Evolutionary conservation across 129 eudicot genomes (phyloP), one percentile per base, ranked within the genome.

Genomic region (Pseudognaphalium luteoalbum): DNA sequence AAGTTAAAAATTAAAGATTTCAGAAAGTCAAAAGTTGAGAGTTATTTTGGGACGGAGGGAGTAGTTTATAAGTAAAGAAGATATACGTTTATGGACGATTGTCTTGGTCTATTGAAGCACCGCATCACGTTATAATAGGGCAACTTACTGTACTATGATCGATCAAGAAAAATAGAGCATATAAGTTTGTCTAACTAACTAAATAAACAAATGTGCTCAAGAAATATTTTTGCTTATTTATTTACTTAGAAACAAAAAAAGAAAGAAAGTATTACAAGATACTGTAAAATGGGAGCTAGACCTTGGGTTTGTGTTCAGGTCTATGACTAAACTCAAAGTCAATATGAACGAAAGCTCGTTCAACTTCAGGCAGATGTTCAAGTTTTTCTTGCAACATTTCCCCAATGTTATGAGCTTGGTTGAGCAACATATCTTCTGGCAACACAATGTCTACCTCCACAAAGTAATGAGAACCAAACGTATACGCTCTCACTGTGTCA

Each of bases 381-480:
- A 94, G 91, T 67, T 94, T 94, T 78, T 91, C 97, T 83, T 94
- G 98, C 11, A 94, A 79, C 8, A 88, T 84, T 68, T 94, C 98
- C 0, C 98, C 98, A 51, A 94, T 94, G 77, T 94, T 89, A 73
- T 94, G 98, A 16, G 97, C 98, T 82, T 88, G 83, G 79, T 52
- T 67, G 22, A 94, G 84, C 17, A 73, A 17, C 98, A 91, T 94
- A 42, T 94, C 87, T 61, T 87, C 86, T 2, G 98, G 91, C 89
- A 94, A 81, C 33, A 94, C 98, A 60, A 94, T 91, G 78, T 89
- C 97, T 16, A 89, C 93, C 85, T 94, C 98, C 52, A 87, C 98
- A 76, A 94, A 94, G 80, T 94, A 94, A 67, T 91, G 88, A 22
- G 87, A 68, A 4, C 98, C 98, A 64, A 94, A 91, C 1, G 92